Conservation (phyloP, 768 basidiomycete genomes). For the Leccinellum albellum region DNA sequence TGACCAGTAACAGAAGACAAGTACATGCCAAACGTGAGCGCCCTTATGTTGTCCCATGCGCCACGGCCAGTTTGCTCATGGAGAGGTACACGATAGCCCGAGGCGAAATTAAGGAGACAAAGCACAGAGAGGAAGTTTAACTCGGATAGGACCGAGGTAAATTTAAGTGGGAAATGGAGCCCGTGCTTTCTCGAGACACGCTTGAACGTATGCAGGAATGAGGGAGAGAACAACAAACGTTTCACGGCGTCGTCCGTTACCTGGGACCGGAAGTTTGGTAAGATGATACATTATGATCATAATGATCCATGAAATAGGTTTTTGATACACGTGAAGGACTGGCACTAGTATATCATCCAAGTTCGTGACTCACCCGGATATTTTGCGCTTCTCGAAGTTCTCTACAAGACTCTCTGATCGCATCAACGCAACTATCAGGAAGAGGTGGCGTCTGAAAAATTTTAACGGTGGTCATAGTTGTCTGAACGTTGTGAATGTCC, state of each 20-base stretch:
- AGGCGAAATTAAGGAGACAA: conserved; percentile 78
- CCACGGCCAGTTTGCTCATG: conserved; percentile 72
- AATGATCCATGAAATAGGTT: background rate
- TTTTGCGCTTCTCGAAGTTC: conserved; percentile 43
- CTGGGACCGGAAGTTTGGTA: conserved; percentile 34
- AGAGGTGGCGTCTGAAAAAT: conserved; percentile 36
- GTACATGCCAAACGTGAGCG: conserved; percentile 68
- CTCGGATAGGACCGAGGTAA: conserved; percentile 68
- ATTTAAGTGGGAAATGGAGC: conserved; percentile 73
- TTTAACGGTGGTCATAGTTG: conserved; percentile 11
- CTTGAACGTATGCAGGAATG: conserved; percentile 59
- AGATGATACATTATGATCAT: conserved; percentile 1
- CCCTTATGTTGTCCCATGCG: conserved; percentile 80
- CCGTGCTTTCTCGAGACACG: conserved; percentile 65
- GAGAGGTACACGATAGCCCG: conserved; percentile 73
- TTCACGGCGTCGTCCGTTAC: conserved; percentile 55
- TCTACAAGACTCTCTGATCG: conserved; percentile 52
- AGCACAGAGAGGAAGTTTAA: conserved; percentile 79
- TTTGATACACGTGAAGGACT: conserved; percentile 1
- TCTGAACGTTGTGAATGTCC: background rate
- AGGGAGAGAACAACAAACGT: conserved; percentile 58
- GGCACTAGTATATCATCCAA: background rate
- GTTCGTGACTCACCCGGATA: conserved; percentile 47
- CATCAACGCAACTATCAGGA: conserved; percentile 44
- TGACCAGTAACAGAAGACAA: conserved; percentile 57